phyloP scores from a whole-genome alignment of 176 grass and related monocot species.

The Oryza nivara region DNA sequence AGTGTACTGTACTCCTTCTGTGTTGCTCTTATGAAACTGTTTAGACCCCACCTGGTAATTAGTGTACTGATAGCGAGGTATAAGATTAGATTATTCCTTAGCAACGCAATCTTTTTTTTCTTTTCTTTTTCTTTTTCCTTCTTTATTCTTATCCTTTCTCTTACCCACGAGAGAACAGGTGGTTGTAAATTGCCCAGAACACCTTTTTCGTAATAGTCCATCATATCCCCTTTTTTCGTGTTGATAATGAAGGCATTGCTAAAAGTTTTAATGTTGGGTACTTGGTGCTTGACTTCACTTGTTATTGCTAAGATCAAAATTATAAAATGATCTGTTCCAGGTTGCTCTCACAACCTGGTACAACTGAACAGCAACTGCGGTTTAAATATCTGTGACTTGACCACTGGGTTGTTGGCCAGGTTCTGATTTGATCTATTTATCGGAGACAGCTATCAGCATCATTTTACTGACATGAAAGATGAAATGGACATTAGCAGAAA shows the following conservation, averaged over 20 bases:
- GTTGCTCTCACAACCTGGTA: slow-evolving; percentile 35
- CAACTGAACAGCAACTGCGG: background rate
- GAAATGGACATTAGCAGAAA: background rate
- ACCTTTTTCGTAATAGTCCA: slow-evolving; percentile 47
- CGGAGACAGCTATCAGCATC: slow-evolving; percentile 1
- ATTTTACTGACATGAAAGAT: slow-evolving; percentile 31
- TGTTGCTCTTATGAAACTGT: slow-evolving; percentile 38
- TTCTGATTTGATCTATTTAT: slow-evolving; percentile 8
- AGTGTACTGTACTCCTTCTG: slow-evolving; percentile 21
- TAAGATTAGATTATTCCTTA: slow-evolving; percentile 64
- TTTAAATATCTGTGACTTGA: slow-evolving; percentile 28
- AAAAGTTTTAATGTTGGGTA: slow-evolving; percentile 19
- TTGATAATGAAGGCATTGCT: slow-evolving; percentile 34
- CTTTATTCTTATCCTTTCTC: slow-evolving; percentile 47
- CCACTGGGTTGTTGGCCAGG: background rate
- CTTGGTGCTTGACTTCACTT: slow-evolving; percentile 32
- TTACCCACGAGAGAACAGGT: slow-evolving; percentile 46
- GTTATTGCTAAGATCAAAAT: slow-evolving; percentile 18
- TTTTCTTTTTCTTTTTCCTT: background rate
- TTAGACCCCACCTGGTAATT: slow-evolving; percentile 52
- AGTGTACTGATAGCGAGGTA: slow-evolving; percentile 66
- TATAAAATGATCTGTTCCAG: slow-evolving; percentile 7
- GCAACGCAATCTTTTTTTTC: slow-evolving; percentile 1
- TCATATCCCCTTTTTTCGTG: slow-evolving; percentile 35
- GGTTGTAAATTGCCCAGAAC: slow-evolving; percentile 70